Base-by-base conservation (phyloP, 176 grass and related monocot species). In the Triticum turgidum region DNA sequence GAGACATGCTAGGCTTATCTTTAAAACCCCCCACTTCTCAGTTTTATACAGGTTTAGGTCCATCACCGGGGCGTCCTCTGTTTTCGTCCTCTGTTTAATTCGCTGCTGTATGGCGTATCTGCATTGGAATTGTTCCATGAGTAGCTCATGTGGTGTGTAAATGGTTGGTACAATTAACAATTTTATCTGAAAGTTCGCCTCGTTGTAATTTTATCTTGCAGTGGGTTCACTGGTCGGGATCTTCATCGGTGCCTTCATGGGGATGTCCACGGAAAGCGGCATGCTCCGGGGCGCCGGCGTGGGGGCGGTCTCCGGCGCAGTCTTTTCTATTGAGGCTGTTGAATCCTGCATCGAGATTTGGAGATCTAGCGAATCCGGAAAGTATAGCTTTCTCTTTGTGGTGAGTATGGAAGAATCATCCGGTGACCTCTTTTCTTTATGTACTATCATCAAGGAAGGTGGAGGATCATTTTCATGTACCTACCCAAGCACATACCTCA, bases 271-370 rank as follows among this genome's bases (percentile, higher is more conserved):
- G 0, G 96, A 98, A 18, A 92, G 96, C 22, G 93, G 96, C 77
- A 79, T 98, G 69, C 4, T 98, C 4, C 84, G 93, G 3, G 96
- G 96, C 1, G 93, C 93, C 9, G 96, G 93, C 5, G 91, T 98
- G 1, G 96, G 96, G 54, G 96, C 93, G 17, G 91, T 98, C 49
- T 95, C 93, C 0, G 96, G 96, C 1, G 93, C 96, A 0, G 93
- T 98, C 61, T 98, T 98, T 86, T 96, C 86, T 15, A 98, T 98
- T 11, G 96, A 98, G 84, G 93, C 89, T 5, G 93, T 98, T 20
- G 96, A 98, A 77, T 94, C 96, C 80, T 98, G 88, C 86, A 78
- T 95, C 24, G 89, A 96, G 78, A 87, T 98, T 70, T 98, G 93
- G 96, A 92, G 83, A 34, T 94, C 91, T 11, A 93, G 87, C 45